A percentile compares a stretch with the other conserved stretches of the same genome.
Conservation (phyloP, 2,329 filamentous ascomycete genomes). For the Sordariomycetes sp. region DNA sequence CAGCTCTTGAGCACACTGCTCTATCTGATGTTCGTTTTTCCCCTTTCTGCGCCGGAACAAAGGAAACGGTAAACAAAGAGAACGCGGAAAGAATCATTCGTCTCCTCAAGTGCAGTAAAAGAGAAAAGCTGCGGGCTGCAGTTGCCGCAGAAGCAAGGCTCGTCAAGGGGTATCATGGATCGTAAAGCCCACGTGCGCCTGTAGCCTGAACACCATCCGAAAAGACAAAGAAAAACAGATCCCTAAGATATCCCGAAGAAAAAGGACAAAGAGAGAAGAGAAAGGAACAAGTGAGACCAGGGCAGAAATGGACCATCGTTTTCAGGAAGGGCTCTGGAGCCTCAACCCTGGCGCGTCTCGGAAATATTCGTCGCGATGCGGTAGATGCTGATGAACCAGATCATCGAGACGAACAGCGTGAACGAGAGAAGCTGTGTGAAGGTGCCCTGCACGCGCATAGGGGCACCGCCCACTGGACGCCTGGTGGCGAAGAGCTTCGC, state of each 20-base stretch:
- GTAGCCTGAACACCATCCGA: neutral
- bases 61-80: neutral
- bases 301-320: neutral
- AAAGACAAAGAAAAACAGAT: neutral
- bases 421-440: constrained; percentile 34
- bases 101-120: neutral
- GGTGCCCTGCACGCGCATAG: constrained; percentile 11
- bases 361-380: constrained; percentile 11
- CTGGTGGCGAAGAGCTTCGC: constrained; percentile 9
- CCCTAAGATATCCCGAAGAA: too few relatives aligned
- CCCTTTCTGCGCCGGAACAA: neutral
- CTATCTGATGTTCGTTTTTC: neutral
- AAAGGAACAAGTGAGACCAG: neutral
- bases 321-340: neutral
- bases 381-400: constrained; percentile 30
- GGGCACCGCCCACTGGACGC: neutral
- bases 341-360: neutral
- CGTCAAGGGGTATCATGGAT: neutral
- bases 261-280: neutral
- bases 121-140: neutral
- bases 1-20: neutral
- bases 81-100: neutral
- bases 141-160: neutral
- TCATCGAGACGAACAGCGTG: constrained; percentile 25
- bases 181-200: neutral